Evolutionary conservation across 371 early-diverging fungal genomes (phyloP), one percentile per base, ranked within the genome.

Genomic region (Zychaea mexicana): DNA sequence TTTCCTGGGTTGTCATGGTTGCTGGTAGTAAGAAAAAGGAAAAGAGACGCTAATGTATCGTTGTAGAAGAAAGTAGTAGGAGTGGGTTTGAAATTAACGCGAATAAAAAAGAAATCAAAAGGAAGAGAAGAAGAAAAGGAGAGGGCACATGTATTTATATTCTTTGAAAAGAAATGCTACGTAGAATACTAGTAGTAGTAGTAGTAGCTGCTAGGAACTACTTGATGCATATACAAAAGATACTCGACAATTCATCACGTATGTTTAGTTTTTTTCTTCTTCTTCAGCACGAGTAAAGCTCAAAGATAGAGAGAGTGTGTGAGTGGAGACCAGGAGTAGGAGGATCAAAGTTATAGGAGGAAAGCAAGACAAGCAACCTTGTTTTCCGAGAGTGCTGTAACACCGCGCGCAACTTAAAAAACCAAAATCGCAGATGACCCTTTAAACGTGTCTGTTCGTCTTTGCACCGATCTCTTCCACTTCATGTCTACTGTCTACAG

Each of bases 381-480:
- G 21, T 49, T 49, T 49, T 19, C 26, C 24, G 24, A 19, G 49
- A 49, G 6, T 24, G 12, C 22, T 22, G 6, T 4, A 22, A 49
- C 6, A 49, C 17, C 15, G 17, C 45, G 45, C 4, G 4, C 45
- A 6, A 10, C n/a, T 45, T 17, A 49, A 8, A 13, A 12, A 42
- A 13, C n/a, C 42, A 42, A 49, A 19, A 45, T 45, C 7, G n/a
- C 24, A 49, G 21, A 2, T 24, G 0, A 49, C 49, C 49, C 49
- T 49, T 49, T 49, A 49, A 49, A 49, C 49, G 49, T 49, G 49
- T 49, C 49, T 49, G 26, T 49, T 24, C 49, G 38, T 36, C 7
- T 15, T 9, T 36, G 38, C n/a, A n/a, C n/a, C n/a, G n/a, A n/a
- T n/a, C n/a, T n/a, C n/a, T n/a, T n/a, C n/a, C n/a, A 15, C 42